phyloP scores from a whole-genome alignment of 352 stramenopile species.

The Phytophthora idaei region DNA sequence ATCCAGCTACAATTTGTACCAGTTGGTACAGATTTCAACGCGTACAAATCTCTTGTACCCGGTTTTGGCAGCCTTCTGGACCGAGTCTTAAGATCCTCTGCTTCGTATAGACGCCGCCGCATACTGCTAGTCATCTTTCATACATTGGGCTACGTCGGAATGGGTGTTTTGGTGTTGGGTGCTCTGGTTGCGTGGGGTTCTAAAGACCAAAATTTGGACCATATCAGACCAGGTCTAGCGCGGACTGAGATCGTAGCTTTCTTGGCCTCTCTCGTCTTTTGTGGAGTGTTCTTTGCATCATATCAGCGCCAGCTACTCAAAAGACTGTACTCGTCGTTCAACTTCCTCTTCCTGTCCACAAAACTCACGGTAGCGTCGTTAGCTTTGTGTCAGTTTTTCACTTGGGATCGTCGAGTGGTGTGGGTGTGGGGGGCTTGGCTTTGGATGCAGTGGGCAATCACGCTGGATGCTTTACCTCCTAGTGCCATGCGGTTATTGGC shows the following conservation, averaged over 20 bases:
- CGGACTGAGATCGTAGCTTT: not conserved
- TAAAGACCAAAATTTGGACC: not conserved
- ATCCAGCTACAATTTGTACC: not conserved
- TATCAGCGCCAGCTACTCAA: slow-evolving; percentile 1
- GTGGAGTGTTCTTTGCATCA: not conserved
- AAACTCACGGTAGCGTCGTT: slow-evolving; percentile 29
- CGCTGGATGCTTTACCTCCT: slow-evolving; percentile 38
- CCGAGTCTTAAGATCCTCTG: not conserved
- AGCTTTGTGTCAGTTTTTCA: slow-evolving; percentile 27
- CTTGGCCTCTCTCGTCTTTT: not conserved
- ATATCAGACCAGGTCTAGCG: not conserved
- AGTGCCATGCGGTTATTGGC: slow-evolving; percentile 19
- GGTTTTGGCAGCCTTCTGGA: not conserved
- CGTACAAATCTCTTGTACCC: not conserved
- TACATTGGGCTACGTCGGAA: not conserved
- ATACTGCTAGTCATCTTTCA: not conserved
- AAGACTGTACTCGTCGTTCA: slow-evolving; percentile 36
- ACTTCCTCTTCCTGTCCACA: slow-evolving; percentile 35
- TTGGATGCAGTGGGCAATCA: slow-evolving; percentile 43
- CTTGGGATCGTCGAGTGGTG: slow-evolving; percentile 23
- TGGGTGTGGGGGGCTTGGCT: slow-evolving; percentile 31
- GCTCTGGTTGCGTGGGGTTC: not conserved
- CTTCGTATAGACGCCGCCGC: not conserved
- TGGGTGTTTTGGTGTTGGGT: not conserved
- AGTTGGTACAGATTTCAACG: not conserved